Percentiles rank a stretch among this genome's conserved stretches.
phyloP scores from a whole-genome alignment of 164 flowering plant genomes.

The Litsea cubeba region DNA sequence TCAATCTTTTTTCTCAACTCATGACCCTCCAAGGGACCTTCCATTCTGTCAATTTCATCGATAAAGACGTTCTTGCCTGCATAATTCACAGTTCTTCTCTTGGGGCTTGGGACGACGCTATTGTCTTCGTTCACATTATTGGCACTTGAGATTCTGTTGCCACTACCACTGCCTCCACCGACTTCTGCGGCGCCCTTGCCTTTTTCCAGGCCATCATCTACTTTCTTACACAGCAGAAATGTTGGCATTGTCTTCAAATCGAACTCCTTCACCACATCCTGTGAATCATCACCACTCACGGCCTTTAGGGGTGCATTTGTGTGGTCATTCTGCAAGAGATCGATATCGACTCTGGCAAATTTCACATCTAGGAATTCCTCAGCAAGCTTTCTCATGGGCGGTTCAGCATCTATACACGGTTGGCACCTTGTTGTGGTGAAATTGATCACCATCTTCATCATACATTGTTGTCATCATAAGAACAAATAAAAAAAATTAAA shows the following conservation, averaged over 20 bases:
- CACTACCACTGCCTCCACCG: no score
- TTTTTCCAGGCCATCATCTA: background rate
- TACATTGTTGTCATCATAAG: background rate
- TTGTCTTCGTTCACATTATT: background rate
- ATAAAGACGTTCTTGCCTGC: no score
- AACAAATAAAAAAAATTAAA: no score
- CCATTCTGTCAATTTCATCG: no score
- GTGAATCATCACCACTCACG: background rate
- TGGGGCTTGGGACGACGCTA: background rate
- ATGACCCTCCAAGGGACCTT: no score
- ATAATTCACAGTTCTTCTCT: no score
- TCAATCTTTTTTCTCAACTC: no score
- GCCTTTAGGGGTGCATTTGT: no score
- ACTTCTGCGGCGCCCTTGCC: background rate
- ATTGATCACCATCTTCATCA: background rate
- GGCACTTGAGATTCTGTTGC: background rate
- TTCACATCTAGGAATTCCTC: background rate
- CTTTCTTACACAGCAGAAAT: background rate
- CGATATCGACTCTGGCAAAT: background rate
- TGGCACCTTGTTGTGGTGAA: conserved; percentile 1
- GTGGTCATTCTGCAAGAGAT: background rate
- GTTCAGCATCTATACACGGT: background rate
- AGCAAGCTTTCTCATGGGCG: background rate
- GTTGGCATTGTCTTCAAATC: conserved; percentile 2
- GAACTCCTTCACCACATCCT: background rate